Evolutionary conservation across 1,139 yeast species (phyloP), one percentile per base, ranked within the genome.

Genomic region (Geotrichum cucujoidarum): DNA sequence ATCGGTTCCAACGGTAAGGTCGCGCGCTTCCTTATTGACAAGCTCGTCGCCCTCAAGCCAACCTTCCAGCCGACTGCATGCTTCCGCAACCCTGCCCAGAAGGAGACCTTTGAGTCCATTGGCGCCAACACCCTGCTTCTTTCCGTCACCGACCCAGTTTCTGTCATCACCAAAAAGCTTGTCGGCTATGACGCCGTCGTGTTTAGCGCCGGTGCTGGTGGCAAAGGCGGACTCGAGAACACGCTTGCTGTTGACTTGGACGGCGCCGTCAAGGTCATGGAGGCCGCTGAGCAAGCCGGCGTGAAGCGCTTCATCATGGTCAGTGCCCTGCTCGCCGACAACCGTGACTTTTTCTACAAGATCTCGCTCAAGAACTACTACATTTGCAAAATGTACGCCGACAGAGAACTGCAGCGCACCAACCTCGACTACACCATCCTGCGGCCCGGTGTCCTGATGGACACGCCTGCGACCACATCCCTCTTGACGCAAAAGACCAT

Each of bases 1-100:
- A 69, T 81, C 51, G 87, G 87, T 32, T 83, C 85, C 24, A 79
- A 78, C 58, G 86, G 87, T 34, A 73, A 73, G 53, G 72, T 81
- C 16, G 86, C 82, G 40, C 71, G 73, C 55, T 60, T 66, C 1
- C 58, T 76, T 27, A 55, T 74, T 20, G 53, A 64, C 11, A 54
- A 62, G 37, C 58, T 72, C 39, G 60, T 61, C 11, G 50, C 57
- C 38, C 51, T 58, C 10, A 51, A 59, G 6, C 51, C 59, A 2
- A 66, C 60, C 37, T 65, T 62, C 53, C 61, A 62, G 7, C 75
- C 79, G 5, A 65, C 78, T 1, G 83, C 84, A 0, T 65, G 79
- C 44, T 73, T 80, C 33, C 68, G 87, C 53, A 71, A 67, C 47
- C 57, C 64, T 4, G 73, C 69, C 14, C 85, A 80, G 55, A 68